Base-by-base conservation (phyloP, 23 red algal species). In the Rhodosorus marinus region DNA sequence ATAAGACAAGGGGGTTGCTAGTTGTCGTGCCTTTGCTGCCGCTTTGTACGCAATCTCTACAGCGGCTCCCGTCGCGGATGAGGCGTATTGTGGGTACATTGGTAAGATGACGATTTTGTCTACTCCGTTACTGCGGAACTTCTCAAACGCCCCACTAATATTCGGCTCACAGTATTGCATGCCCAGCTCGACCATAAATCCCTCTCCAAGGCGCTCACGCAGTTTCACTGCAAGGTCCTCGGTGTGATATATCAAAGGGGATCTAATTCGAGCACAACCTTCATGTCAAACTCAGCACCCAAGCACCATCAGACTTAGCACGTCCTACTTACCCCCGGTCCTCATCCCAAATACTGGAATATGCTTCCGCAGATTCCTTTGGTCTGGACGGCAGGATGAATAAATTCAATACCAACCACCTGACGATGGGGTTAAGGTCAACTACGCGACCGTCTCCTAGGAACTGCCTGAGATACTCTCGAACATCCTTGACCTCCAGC, bases 81-180 rank as follows among this genome's bases (percentile, higher is more conserved):
- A 80, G 35, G 90, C 90, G 66, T 80, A 98, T 23, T 98, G 90
- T 5, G 90, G 90, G 57, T 79, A 98, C 66, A 85, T 67, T 1
- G 90, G 90, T 17, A 84, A 72, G 9, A 98, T 52, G n/a, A 98
- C 72, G 15, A 98, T 46, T 35, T 80, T 52, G 45, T 98, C 90
- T 2, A 84, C 70, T 20, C 90, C 90, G 6, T 40, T 47, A 11
- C 55, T 65, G 27, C 79, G 80, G 34, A 86, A 60, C 2, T 74
- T 34, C 20, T 69, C 59, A 74, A 98, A 74, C 49, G 65, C 76
- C 7, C 62, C 60, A 8, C 50, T 57, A 5, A 98, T 66, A 29
- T 75, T 86, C 5, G 90, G 90, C 51, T 98, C 72, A 51, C 90
- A 72, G 52, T 79, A 98, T 69, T 98, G 90, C 90, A 98, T 98